Percentiles rank a stretch among this genome's conserved stretches.
Conservation (phyloP, 768 basidiomycete species). For the Chalciporus chontae region DNA sequence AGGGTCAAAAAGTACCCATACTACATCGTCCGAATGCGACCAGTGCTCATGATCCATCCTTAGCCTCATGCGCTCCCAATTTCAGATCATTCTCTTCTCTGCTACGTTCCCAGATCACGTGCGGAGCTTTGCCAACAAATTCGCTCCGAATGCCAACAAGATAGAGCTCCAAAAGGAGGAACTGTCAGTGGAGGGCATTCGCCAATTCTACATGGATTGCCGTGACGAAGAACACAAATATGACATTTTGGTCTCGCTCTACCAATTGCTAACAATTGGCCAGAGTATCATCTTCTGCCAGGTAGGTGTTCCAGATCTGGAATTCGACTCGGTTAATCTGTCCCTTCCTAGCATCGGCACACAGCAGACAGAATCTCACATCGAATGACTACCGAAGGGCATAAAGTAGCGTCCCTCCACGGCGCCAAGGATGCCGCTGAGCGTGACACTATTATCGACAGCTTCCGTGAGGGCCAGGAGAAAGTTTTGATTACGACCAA, state of each 20-base stretch:
- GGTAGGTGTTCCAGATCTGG: conserved; percentile 40
- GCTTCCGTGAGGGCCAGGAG: conserved; percentile 92
- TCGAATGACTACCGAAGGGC: conserved; percentile 89
- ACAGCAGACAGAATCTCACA: conserved; percentile 90
- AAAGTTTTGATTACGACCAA: conserved; percentile 99
- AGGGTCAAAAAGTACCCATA: conserved; percentile 83
- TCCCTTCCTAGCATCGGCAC: conserved; percentile 62
- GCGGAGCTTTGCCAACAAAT: conserved; percentile 85
- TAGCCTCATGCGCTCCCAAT: conserved; percentile 57
- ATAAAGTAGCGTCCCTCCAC: conserved; percentile 94
- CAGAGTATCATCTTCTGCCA: conserved; percentile 99
- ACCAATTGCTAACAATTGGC: conserved; percentile 88
- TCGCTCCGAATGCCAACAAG: conserved; percentile 93
- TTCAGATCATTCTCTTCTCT: conserved; percentile 94
- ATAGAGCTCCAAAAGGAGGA: conserved; percentile 94
- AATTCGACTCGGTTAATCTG: background rate
- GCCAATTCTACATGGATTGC: conserved; percentile 98
- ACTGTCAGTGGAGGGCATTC: conserved; percentile 88
- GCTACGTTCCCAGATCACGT: conserved; percentile 97
- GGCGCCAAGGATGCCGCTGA: conserved; percentile 89
- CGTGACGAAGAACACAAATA: conserved; percentile 89
- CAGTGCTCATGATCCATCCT: conserved; percentile 10
- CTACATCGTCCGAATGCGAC: background rate
- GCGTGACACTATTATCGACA: conserved; percentile 90
- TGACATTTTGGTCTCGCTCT: conserved; percentile 88